phyloP scores from a whole-genome alignment of 2,329 filamentous ascomycete genomes.

The Pseudonectria foliicola region DNA sequence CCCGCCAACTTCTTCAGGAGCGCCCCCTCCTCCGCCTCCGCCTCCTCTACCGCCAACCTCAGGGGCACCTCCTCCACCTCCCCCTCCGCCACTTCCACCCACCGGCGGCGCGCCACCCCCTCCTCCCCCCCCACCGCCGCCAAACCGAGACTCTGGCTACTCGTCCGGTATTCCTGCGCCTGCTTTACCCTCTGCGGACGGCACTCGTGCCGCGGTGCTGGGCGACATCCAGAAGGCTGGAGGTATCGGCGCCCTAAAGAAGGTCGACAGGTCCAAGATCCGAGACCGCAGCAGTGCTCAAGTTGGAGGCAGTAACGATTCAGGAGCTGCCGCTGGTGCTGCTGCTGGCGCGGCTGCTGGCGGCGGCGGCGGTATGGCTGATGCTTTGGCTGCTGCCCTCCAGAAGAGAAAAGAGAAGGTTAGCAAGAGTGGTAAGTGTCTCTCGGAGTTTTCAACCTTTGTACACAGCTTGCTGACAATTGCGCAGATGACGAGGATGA shows the following conservation, averaged over 20 bases:
- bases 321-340: slow-evolving; percentile 44
- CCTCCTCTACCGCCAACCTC: slow-evolving; percentile 32
- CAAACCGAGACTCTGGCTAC: slow-evolving; percentile 53
- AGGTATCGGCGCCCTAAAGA: slow-evolving; percentile 62
- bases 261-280: slow-evolving; percentile 65
- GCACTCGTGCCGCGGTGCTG: slow-evolving; percentile 53
- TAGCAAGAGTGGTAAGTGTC: slow-evolving; percentile 82
- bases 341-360: slow-evolving; percentile 46
- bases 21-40: slow-evolving; percentile 38
- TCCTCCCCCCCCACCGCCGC: slow-evolving; percentile 45
- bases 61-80: slow-evolving; percentile 21
- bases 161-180: slow-evolving; percentile 45
- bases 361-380: slow-evolving; percentile 64
- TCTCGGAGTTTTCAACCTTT: neutral
- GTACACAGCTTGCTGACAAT: slow-evolving; percentile 5
- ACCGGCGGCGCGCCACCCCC: slow-evolving; percentile 22
- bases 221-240: slow-evolving; percentile 67
- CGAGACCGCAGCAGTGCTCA: slow-evolving; percentile 61
- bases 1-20: slow-evolving; percentile 19
- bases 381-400: slow-evolving; percentile 70
- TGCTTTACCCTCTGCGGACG: slow-evolving; percentile 33
- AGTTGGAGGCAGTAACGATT: slow-evolving; percentile 44
- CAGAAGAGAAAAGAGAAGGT: slow-evolving; percentile 89
- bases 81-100: slow-evolving; percentile 22
- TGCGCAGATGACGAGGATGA: slow-evolving; percentile 65